Base-by-base conservation (phyloP, 805 yeast genomes). In the Barnettozyma vustinii region DNA sequence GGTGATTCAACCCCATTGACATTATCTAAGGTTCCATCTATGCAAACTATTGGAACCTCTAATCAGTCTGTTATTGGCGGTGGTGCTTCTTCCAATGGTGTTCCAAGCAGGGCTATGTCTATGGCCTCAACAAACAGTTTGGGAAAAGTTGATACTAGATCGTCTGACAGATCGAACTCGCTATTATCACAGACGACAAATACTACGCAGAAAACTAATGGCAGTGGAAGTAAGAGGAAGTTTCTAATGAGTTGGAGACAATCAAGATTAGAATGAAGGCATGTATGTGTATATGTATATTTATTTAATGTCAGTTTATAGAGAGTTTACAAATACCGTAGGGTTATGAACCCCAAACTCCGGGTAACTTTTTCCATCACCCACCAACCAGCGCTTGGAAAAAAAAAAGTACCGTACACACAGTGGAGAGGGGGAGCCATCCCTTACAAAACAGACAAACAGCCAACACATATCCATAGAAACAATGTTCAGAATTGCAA, bases 401-500 rank as follows among this genome's bases (percentile, higher is more conserved):
- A 30, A 30, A 30, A 30, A 30, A 30, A 30, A 13, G 12, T 12
- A 26, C 30, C 6, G 12, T 26, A 10, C 4, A 26, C 13, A 18
- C 13, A n/a, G n/a, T n/a, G n/a, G 15, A 23, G 18, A 20, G 20
- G 21, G 27, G 21, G 21, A 21, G 15, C 39, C 39, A 10, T 9
- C 21, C 16, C 21, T 36, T 16, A 36, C 39, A 36, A 36, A 19
- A 16, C 21, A 36, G 10, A 8, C 19, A 36, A 18, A 18, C 39
- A 36, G 9, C 21, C 19, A 37, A 13, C 26, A 7, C 41, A 13
- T 37, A 18, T 18, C 13, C 15, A 26, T 12, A 13, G 16, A 30
- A 3, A 36, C 19, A 42, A 79, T 79, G 84, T 75, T 78, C 62
- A 79, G 76, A 74, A 65, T 74, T 50, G 77, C 79, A 52, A 60